These are phyloP conservation scores for Microsporum ferrugineum DNA, from an alignment of 2,329 filamentous ascomycete species.

Conservation along the genomic window DNA sequence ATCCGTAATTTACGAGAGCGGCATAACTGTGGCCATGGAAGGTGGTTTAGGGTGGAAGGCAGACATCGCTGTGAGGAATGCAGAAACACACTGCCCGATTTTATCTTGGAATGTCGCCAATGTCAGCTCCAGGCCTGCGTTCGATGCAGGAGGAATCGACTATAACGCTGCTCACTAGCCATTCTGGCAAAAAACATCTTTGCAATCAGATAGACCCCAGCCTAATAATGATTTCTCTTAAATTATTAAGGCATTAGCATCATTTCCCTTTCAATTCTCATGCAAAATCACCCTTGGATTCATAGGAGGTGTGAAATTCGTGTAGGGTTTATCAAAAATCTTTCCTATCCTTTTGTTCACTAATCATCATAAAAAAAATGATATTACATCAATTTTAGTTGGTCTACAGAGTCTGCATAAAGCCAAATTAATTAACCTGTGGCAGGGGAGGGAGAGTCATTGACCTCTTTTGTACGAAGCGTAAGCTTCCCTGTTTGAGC, in stretches of 20 bases:
- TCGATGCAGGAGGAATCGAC: background rate
- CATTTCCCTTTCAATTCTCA: too few relatives aligned
- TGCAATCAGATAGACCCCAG: too few relatives aligned
- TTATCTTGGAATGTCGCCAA: background rate
- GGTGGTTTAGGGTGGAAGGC: background rate
- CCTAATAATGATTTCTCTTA: too few relatives aligned
- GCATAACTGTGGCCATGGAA: background rate
- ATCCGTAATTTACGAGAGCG: background rate
- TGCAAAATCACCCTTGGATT: too few relatives aligned
- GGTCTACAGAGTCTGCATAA: background rate
- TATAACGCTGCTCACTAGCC: background rate
- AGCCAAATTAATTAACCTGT: background rate
- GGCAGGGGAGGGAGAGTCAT: background rate
- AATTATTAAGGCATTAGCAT: too few relatives aligned
- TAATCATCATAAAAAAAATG: too few relatives aligned
- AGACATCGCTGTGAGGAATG: background rate
- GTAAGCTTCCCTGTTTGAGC: slow-evolving; percentile 34
- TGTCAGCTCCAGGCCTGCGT: background rate
- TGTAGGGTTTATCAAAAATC: too few relatives aligned
- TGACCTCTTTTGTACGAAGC: slow-evolving; percentile 26
- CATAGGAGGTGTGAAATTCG: too few relatives aligned
- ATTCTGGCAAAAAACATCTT: too few relatives aligned
- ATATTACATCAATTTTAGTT: background rate
- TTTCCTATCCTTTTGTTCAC: too few relatives aligned
- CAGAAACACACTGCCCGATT: background rate